Conservation (phyloP, 371 early-diverging fungal genomes). For the Umbelopsis sp. region DNA sequence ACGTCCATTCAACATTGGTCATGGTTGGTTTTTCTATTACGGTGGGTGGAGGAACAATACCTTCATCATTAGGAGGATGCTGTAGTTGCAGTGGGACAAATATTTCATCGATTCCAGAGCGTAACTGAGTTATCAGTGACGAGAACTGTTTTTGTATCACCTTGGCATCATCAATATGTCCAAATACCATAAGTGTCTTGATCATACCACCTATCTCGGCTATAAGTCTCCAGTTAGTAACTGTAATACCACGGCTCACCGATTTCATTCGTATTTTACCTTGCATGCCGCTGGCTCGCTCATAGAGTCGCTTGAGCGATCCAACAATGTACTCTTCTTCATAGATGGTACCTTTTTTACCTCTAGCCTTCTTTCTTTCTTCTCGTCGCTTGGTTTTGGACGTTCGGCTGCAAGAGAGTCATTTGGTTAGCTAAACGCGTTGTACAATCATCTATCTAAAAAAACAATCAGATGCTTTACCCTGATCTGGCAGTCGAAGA, state of each 20-base stretch:
- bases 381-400: constrained; percentile 71
- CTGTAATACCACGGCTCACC: neutral
- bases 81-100: constrained; percentile 50
- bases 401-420: constrained; percentile 26
- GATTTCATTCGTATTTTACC: constrained; percentile 28
- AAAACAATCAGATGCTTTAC: constrained; percentile 24
- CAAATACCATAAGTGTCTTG: constrained; percentile 49
- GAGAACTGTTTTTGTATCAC: constrained; percentile 49
- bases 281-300: constrained; percentile 50
- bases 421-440: neutral
- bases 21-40: constrained; percentile 49
- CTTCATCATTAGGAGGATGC: constrained; percentile 28
- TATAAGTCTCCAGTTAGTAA: constrained; percentile 23
- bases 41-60: constrained; percentile 32
- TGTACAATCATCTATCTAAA: no score
- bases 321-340: constrained; percentile 90
- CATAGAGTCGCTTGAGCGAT: constrained; percentile 61
- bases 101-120: constrained; percentile 33
- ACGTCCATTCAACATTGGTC: constrained; percentile 44
- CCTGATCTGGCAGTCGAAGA: constrained; percentile 50
- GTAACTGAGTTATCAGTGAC: constrained; percentile 37
- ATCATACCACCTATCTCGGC: constrained; percentile 46
- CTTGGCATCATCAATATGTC: constrained; percentile 49
- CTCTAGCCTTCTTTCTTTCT: constrained; percentile 79
- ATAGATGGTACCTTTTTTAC: constrained; percentile 85